Evolutionary conservation across 2,329 filamentous ascomycete genomes (phyloP).

Genomic region (Intubia oerlemansii): DNA sequence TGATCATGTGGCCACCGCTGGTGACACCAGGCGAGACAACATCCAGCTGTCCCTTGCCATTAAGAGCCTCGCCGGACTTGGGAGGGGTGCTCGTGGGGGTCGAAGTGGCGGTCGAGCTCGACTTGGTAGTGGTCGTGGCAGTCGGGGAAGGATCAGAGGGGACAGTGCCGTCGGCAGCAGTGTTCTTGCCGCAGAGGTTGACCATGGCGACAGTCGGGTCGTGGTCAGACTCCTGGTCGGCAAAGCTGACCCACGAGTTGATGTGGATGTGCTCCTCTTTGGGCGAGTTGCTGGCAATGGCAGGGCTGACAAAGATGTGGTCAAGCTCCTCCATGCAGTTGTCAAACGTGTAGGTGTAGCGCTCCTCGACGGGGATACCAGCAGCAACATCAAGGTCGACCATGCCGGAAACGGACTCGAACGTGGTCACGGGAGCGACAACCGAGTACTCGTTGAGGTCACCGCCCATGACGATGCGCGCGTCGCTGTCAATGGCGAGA

Average conservation of each 20-base stretch:
- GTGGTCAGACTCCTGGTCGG: conserved; percentile 41
- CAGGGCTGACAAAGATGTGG: conserved; percentile 44
- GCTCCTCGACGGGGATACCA: conserved; percentile 28
- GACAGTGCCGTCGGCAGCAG: conserved; percentile 1
- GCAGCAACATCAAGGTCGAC: conserved; percentile 39
- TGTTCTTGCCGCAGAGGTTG: conserved; percentile 26
- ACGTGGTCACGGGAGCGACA: conserved; percentile 34
- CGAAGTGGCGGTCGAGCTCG: not conserved
- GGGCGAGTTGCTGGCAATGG: conserved; percentile 17
- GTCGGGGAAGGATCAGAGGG: too few species aligned
- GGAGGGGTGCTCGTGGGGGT: conserved; percentile 1
- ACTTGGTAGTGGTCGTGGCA: conserved; percentile 1
- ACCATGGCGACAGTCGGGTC: conserved; percentile 45
- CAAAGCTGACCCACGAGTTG: conserved; percentile 42
- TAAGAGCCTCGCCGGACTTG: conserved; percentile 1
- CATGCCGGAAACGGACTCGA: conserved; percentile 30
- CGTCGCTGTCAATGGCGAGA: conserved; percentile 30
- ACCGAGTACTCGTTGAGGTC: conserved; percentile 57
- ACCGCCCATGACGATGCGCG: conserved; percentile 37
- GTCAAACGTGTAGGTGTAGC: conserved; percentile 52
- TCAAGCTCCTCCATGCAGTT: conserved; percentile 50
- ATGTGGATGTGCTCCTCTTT: conserved; percentile 47
- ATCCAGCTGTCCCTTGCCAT: conserved; percentile 5
- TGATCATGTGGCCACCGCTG: conserved; percentile 10
- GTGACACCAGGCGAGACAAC: conserved; percentile 3